These are phyloP conservation scores for Dalechampia spathulata DNA, from an alignment of 441 rosid species.

Conservation along the genomic window DNA sequence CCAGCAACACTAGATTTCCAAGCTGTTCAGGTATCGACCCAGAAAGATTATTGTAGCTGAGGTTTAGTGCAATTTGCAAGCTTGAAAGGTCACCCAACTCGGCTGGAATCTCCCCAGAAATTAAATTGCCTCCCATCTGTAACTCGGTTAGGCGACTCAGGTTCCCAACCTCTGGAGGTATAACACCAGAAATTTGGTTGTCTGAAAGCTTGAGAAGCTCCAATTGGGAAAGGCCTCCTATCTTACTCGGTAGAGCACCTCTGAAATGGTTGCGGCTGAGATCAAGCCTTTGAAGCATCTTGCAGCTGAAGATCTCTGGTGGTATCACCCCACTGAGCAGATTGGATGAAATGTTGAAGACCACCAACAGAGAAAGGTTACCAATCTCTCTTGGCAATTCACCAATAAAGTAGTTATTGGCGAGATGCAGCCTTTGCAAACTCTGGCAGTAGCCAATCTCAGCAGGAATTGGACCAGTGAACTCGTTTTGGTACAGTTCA, in stretches of 20 bases:
- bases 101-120: conserved; percentile 55
- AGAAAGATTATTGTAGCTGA: conserved; percentile 69
- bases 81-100: conserved; percentile 58
- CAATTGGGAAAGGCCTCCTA: conserved; percentile 60
- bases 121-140: conserved; percentile 84
- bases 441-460: conserved; percentile 52
- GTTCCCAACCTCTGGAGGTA: conserved; percentile 56
- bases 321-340: conserved; percentile 61
- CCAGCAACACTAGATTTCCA: conserved; percentile 60
- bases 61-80: conserved; percentile 83
- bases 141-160: conserved; percentile 64
- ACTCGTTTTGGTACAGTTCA: conserved; percentile 64
- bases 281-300: conserved; percentile 82
- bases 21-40: conserved; percentile 71
- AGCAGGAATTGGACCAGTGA: conserved; percentile 59
- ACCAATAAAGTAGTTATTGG: conserved; percentile 51
- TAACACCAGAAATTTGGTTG: conserved; percentile 51
- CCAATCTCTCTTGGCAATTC: conserved; percentile 73
- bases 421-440: conserved; percentile 66
- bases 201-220: conserved; percentile 85
- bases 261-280: conserved; percentile 59
- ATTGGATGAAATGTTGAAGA: conserved; percentile 76
- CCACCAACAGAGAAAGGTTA: conserved; percentile 53
- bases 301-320: conserved; percentile 58
- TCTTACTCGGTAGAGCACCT: conserved; percentile 50